Percentiles rank a stretch among this genome's conserved stretches.
phyloP scores from a whole-genome alignment of 2,329 filamentous ascomycete species.

The Aspergillus sojae region DNA sequence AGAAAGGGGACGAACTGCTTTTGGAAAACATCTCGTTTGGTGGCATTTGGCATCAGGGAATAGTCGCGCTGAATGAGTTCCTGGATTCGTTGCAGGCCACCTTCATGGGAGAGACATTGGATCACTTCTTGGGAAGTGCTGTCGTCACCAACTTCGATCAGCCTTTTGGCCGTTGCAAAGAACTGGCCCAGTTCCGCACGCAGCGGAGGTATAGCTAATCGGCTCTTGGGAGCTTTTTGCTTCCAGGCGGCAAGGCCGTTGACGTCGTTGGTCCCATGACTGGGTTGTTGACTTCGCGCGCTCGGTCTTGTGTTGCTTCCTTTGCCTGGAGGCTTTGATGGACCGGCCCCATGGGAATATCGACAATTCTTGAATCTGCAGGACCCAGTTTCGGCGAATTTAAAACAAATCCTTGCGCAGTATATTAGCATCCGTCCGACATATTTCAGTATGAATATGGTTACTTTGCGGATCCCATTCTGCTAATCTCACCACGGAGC shows the following conservation, averaged over 20 bases:
- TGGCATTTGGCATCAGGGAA: background rate
- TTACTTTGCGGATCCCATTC: background rate
- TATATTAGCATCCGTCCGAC: background rate
- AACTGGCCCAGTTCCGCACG: constrained; percentile 16
- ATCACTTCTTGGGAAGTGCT: constrained; percentile 32
- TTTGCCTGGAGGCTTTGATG: background rate
- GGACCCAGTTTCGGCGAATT: background rate
- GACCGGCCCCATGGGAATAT: background rate
- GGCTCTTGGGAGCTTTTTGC: background rate
- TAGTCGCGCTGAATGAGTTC: constrained; percentile 22
- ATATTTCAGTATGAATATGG: background rate
- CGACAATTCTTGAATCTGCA: background rate
- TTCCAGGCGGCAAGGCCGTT: constrained; percentile 13
- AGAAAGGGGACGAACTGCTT: constrained; percentile 45
- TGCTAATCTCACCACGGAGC: background rate
- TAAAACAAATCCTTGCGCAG: background rate
- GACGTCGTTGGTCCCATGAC: background rate
- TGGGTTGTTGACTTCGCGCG: background rate
- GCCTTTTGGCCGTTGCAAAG: constrained; percentile 27
- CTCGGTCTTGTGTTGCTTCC: background rate
- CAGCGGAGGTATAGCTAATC: background rate
- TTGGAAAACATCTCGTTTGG: constrained; percentile 20
- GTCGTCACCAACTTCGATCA: constrained; percentile 26
- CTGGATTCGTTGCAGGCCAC: constrained; percentile 32
- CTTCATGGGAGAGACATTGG: constrained; percentile 30